Conservation (phyloP, 208 protist species). For the Leishmania braziliensis region DNA sequence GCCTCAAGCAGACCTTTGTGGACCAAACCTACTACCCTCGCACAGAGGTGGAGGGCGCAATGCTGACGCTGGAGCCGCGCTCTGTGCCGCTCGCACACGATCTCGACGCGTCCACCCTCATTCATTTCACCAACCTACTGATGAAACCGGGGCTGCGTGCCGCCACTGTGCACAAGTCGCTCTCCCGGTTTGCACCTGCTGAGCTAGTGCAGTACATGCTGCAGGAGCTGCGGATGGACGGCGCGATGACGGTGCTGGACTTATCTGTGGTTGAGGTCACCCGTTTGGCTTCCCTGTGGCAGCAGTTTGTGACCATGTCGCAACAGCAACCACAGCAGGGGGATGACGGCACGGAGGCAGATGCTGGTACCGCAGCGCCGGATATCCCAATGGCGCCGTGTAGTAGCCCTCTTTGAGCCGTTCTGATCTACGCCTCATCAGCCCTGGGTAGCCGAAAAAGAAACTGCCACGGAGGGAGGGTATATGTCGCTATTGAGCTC, state of each 20-base stretch:
- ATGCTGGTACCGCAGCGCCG: not conserved
- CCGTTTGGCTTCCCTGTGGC: conserved; percentile 69
- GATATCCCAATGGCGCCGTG: not conserved
- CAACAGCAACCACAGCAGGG: conserved; percentile 36
- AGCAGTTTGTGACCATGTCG: conserved; percentile 66
- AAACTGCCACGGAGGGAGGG: not conserved
- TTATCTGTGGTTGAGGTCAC: conserved; percentile 73
- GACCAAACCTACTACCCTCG: conserved; percentile 88
- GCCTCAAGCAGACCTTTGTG: conserved; percentile 75
- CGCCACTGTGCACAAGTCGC: conserved; percentile 67
- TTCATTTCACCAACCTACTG: conserved; percentile 80
- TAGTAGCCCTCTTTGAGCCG: not conserved
- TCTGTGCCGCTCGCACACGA: conserved; percentile 40
- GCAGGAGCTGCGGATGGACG: conserved; percentile 85
- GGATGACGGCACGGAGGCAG: not conserved
- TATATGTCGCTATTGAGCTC: not conserved
- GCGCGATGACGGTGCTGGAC: conserved; percentile 77
- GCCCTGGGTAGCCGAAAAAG: not conserved
- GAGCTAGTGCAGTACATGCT: conserved; percentile 87
- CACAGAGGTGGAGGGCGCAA: conserved; percentile 77
- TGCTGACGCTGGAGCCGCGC: conserved; percentile 85
- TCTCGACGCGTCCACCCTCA: conserved; percentile 71
- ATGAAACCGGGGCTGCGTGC: conserved; percentile 74
- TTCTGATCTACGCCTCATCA: not conserved
- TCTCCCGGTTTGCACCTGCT: conserved; percentile 55